Conservation (phyloP, 805 yeast species). For the Wickerhamomyces rabaulensis region DNA sequence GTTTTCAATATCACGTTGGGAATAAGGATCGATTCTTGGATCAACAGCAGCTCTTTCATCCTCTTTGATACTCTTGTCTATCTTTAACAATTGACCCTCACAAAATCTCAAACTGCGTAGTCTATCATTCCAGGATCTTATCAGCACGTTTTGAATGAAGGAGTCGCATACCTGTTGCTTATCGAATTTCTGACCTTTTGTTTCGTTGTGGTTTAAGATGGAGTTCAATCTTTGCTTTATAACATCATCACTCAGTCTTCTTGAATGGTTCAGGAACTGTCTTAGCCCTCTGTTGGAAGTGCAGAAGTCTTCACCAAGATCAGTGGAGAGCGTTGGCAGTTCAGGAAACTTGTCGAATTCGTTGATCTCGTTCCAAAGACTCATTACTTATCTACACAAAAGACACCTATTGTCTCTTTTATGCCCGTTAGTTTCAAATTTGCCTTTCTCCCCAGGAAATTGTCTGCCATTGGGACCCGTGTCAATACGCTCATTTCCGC, state of each 20-base stretch:
- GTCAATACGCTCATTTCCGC: background rate
- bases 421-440: no score
- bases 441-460: background rate
- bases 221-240: slow-evolving; percentile 39
- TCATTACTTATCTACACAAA: slow-evolving; percentile 7
- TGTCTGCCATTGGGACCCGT: background rate
- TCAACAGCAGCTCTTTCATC: slow-evolving; percentile 21
- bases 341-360: slow-evolving; percentile 16
- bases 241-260: slow-evolving; percentile 40
- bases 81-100: slow-evolving; percentile 26
- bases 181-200: slow-evolving; percentile 2
- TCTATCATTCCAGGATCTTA: slow-evolving; percentile 44
- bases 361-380: slow-evolving; percentile 19
- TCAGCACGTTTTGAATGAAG: slow-evolving; percentile 32
- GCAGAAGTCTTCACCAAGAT: slow-evolving; percentile 22
- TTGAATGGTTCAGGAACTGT: slow-evolving; percentile 31
- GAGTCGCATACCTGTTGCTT: slow-evolving; percentile 28
- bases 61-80: slow-evolving; percentile 25
- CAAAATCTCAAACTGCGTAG: slow-evolving; percentile 37
- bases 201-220: slow-evolving; percentile 23
- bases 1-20: slow-evolving; percentile 32
- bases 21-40: slow-evolving; percentile 46
- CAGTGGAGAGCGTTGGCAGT: slow-evolving; percentile 20
- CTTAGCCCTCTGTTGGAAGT: slow-evolving; percentile 29
- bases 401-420: background rate